Conservation (phyloP, 352 stramenopile genomes). For the Pythium pectinolyticum region DNA sequence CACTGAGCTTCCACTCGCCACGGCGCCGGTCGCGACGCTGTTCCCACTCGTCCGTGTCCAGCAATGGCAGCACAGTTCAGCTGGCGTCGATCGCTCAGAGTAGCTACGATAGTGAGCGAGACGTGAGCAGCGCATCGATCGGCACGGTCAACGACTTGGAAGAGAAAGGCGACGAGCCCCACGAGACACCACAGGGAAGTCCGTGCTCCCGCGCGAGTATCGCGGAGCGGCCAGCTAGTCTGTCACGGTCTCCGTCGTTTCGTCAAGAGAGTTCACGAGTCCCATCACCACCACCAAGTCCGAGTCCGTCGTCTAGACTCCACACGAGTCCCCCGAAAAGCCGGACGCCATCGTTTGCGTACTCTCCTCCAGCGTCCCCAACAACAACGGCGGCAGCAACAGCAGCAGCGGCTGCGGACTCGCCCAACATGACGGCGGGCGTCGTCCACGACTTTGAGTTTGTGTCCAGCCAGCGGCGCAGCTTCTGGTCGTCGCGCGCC, state of each 20-base stretch:
- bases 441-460: slow-evolving; percentile 30
- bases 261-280: too few relatives aligned
- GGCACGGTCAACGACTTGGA: neutral
- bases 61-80: slow-evolving; percentile 1
- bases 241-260: too few relatives aligned
- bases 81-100: slow-evolving; percentile 18
- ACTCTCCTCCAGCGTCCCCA: neutral
- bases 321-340: too few relatives aligned
- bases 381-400: neutral
- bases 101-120: slow-evolving; percentile 1
- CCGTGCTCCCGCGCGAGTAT: too few relatives aligned
- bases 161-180: too few relatives aligned
- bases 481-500: slow-evolving; percentile 21
- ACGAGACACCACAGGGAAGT: too few relatives aligned
- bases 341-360: too few relatives aligned
- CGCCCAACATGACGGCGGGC: slow-evolving; percentile 12
- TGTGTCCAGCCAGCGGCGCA: slow-evolving; percentile 12
- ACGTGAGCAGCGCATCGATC: neutral
- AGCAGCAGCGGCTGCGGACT: neutral
- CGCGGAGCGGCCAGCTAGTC: too few relatives aligned
- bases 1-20: slow-evolving; percentile 26
- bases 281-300: too few relatives aligned
- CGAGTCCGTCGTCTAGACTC: too few relatives aligned
- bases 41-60: slow-evolving; percentile 19
- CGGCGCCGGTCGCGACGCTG: neutral